Conservation (phyloP, 305 asterid species). For the Fraxinus paxiana region DNA sequence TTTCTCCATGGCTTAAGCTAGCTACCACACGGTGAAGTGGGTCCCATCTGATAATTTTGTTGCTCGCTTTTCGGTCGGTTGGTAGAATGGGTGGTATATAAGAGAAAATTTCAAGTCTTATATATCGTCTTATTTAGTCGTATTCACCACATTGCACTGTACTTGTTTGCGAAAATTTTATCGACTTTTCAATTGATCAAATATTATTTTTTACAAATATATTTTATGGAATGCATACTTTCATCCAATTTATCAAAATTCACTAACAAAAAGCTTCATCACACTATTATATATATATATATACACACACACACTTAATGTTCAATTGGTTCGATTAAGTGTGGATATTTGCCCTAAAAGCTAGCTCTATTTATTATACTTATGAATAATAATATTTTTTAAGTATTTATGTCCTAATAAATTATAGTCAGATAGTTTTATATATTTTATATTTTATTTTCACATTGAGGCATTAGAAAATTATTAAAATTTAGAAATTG, state of each 20-base stretch:
- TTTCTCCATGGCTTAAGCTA: background rate
- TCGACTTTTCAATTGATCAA: background rate
- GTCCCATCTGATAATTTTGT: background rate
- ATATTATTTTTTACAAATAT: background rate
- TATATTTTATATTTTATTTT: background rate
- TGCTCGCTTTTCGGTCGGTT: background rate
- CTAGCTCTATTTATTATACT: background rate
- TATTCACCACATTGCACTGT: background rate
- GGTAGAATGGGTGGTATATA: background rate
- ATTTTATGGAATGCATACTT: background rate
- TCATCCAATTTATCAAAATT: background rate
- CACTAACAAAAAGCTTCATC: background rate
- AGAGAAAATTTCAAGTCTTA: background rate
- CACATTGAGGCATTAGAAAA: background rate
- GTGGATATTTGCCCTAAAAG: background rate
- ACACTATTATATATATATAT: background rate
- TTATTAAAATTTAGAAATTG: background rate
- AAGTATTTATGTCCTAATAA: background rate
- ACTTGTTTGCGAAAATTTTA: background rate
- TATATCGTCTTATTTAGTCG: background rate
- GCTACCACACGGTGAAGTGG: background rate
- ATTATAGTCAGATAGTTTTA: background rate
- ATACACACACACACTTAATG: no score
- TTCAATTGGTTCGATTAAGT: background rate
- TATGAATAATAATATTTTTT: background rate